Conservation (phyloP, 768 basidiomycete species). For the Russula lepida region DNA sequence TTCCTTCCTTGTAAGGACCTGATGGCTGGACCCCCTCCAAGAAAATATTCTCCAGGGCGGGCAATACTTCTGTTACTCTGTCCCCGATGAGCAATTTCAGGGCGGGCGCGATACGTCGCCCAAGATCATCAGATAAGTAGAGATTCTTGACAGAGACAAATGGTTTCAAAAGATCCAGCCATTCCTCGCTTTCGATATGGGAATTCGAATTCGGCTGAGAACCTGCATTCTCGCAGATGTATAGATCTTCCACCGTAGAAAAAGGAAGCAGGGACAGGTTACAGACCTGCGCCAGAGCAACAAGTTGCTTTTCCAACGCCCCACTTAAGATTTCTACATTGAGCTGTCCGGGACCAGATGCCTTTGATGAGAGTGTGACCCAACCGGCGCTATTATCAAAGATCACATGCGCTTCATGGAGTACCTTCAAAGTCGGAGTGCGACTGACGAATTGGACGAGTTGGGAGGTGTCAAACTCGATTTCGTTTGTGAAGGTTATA, state of each 20-base stretch:
- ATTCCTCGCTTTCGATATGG: background rate
- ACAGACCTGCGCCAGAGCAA: background rate
- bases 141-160: background rate
- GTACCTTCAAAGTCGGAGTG: background rate
- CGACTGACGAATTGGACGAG: background rate
- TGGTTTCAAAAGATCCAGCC: background rate
- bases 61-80: background rate
- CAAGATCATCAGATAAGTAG: background rate
- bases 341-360: background rate
- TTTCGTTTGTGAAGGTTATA: background rate
- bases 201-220: background rate
- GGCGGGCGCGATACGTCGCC: background rate
- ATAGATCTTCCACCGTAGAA: background rate
- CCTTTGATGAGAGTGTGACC: too few relatives aligned
- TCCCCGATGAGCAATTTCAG: background rate
- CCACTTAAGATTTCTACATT: background rate
- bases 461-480: background rate
- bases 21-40: background rate
- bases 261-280: too few relatives aligned
- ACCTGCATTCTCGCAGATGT: background rate
- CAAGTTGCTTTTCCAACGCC: background rate
- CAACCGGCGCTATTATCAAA: background rate
- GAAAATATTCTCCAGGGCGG: background rate
- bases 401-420: too few relatives aligned
- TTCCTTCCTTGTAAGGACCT: too few relatives aligned